Evolutionary conservation across 1,284 basidiomycete genomes (phyloP).

Genomic region (Entoloma clypeatum): DNA sequence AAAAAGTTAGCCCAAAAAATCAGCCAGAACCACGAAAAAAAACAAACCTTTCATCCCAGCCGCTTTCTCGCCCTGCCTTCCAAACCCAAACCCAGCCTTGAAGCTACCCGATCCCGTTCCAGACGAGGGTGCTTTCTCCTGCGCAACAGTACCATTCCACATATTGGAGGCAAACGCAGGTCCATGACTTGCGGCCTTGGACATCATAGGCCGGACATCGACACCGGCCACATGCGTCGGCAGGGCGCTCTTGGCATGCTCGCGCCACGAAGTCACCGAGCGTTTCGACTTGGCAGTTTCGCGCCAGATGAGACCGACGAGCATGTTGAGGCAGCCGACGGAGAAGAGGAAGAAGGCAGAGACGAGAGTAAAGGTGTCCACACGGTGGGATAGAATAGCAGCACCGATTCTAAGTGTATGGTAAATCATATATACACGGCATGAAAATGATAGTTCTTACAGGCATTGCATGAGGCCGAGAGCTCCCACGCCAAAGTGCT

Average conservation of each 20-base stretch:
- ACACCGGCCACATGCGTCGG: constrained; percentile 42
- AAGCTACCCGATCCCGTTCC: constrained; percentile 24
- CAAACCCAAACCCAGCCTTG: constrained; percentile 58
- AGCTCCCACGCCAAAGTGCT: constrained; percentile 77
- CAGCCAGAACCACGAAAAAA: constrained; percentile 3
- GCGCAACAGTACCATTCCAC: constrained; percentile 31
- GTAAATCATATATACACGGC: not conserved
- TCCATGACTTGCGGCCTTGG: constrained; percentile 21
- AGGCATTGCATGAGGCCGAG: constrained; percentile 82
- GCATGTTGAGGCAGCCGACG: constrained; percentile 78
- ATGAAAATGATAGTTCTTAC: constrained; percentile 35
- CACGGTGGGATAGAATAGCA: constrained; percentile 79
- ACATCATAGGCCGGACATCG: constrained; percentile 27
- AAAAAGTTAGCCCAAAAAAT: constrained; percentile 5
- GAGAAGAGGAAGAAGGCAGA: constrained; percentile 86
- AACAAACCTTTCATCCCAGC: constrained; percentile 54
- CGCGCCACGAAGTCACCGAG: constrained; percentile 59
- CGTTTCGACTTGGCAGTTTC: constrained; percentile 58
- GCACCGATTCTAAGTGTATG: constrained; percentile 59
- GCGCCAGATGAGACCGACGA: constrained; percentile 73
- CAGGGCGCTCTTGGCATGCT: constrained; percentile 49
- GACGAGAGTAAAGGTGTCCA: constrained; percentile 82
- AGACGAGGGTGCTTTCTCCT: constrained; percentile 17
- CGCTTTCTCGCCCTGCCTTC: constrained; percentile 72
- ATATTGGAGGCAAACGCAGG: constrained; percentile 36